Base-by-base conservation (phyloP, 202 grass and related monocot species). In the Setaria viridis region DNA sequence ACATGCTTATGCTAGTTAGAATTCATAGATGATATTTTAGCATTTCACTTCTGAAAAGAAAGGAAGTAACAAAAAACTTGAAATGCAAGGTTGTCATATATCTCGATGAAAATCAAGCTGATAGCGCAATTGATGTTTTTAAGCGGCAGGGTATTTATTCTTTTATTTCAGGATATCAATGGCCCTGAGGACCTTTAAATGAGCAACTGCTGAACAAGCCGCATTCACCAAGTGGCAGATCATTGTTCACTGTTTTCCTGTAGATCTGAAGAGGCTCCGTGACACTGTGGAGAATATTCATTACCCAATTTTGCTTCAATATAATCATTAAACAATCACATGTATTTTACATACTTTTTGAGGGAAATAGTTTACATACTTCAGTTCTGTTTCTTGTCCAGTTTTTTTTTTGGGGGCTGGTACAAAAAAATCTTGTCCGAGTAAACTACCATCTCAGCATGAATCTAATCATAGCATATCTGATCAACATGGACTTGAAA, bases 91-190 rank as follows among this genome's bases (percentile, higher is more conserved):
- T 33, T n/a, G 47, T 56, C 2, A 34, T 81, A 25, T 25, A 62
- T 58, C 12, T 58, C 6, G 19, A 72, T 21, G 2, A 58, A 67
- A 64, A 50, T 0, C 13, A 74, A 83, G 33, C 42, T 83, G 37
- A 78, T 20, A 83, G 50, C 4, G n/a, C 6, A 10, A 53, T 13
- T 48, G 13, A 84, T 79, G 6, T 49, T 78, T 65, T 21, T 82
- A 77, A 80, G 25, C 48, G 78, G 57, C 4, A 79, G 2, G 67
- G 16, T 50, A 25, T 71, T 5, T 77, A 2, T 72, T 81, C 17
- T 79, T 76, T 87, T 77, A 66, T 83, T 84, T 81, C 90, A 94
- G 92, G 82, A 88, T 9, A 90, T 97, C 77, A 92, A 79, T 43
- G 88, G 86, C 50, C 82, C 81, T 43, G 86, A 93, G 89, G 90